phyloP scores from a whole-genome alignment of 2,329 filamentous ascomycete genomes.

The Paecilomyces dactylethromorphus region DNA sequence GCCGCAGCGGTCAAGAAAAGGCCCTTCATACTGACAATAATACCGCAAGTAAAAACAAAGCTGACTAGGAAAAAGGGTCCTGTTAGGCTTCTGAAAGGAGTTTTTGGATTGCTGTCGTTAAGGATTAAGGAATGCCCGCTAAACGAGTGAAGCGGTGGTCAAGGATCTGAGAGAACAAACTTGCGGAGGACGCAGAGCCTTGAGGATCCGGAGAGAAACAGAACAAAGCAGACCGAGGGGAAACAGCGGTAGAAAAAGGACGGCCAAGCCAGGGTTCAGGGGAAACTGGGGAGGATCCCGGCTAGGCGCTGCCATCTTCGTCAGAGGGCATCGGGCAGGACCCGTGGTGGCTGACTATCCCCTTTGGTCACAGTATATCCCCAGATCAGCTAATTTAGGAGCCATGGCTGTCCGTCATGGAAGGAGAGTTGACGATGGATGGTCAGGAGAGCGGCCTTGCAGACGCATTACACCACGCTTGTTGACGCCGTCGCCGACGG shows the following conservation, averaged over 20 bases:
- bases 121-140: conserved; percentile 68
- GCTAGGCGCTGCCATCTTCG: too few relatives aligned
- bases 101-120: conserved; percentile 3
- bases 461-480: neutral
- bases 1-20: conserved; percentile 57
- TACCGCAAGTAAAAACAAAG: conserved; percentile 1
- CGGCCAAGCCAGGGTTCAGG: neutral
- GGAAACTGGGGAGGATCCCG: neutral
- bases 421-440: neutral
- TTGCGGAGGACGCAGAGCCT: conserved; percentile 1
- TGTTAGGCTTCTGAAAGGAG: neutral
- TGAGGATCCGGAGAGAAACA: conserved; percentile 3
- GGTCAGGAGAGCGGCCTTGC: neutral
- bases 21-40: conserved; percentile 63
- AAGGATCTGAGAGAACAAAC: conserved; percentile 5
- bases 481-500: neutral
- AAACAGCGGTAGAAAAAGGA: neutral
- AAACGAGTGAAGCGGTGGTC: conserved; percentile 50
- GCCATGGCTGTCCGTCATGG: neutral
- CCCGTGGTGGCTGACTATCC: neutral
- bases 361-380: neutral
- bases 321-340: neutral
- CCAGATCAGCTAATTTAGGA: neutral
- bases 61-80: conserved; percentile 3
- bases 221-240: conserved; percentile 1